Evolutionary conservation across 768 basidiomycete genomes (phyloP).

Genomic region (Auriscalpium orientale): DNA sequence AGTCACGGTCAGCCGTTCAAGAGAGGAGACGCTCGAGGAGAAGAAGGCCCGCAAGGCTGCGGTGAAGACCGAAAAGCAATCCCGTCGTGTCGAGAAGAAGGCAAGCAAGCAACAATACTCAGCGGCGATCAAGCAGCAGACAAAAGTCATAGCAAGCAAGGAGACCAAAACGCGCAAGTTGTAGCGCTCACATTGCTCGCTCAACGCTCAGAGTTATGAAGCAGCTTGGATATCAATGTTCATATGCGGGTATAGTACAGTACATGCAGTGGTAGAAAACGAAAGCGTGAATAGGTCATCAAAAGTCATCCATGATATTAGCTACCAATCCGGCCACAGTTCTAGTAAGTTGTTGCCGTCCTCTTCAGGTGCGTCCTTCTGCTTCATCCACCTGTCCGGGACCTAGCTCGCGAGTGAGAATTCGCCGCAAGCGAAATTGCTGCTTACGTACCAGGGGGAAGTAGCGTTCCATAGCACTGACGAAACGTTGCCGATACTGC

Average conservation of each 20-base stretch:
- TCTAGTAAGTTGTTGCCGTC: constrained; percentile 39
- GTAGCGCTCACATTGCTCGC: constrained; percentile 6
- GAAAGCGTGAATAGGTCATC: not conserved
- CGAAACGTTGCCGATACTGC: constrained; percentile 84
- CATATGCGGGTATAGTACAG: constrained; percentile 8
- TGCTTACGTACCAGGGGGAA: constrained; percentile 62
- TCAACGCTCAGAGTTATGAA: not conserved
- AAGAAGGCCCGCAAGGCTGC: constrained; percentile 67
- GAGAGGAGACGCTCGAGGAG: constrained; percentile 69
- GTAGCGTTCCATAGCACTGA: constrained; percentile 85
- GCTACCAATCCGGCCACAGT: constrained; percentile 34
- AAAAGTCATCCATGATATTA: not conserved
- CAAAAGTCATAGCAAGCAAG: constrained; percentile 37
- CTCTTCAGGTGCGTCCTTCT: constrained; percentile 70
- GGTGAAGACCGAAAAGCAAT: constrained; percentile 58
- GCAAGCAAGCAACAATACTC: constrained; percentile 54
- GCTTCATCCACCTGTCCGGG: constrained; percentile 90
- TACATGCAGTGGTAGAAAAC: constrained; percentile 1
- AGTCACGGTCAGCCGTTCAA: constrained; percentile 59
- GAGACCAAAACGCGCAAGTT: constrained; percentile 28
- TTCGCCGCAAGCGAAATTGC: not conserved
- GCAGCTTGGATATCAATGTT: constrained; percentile 2
- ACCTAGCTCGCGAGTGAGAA: constrained; percentile 39
- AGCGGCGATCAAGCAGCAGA: constrained; percentile 55
- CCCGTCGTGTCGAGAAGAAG: constrained; percentile 62